These are phyloP conservation scores for Clathrus columnatus DNA, from an alignment of 768 basidiomycete species.

Conservation along the genomic window DNA sequence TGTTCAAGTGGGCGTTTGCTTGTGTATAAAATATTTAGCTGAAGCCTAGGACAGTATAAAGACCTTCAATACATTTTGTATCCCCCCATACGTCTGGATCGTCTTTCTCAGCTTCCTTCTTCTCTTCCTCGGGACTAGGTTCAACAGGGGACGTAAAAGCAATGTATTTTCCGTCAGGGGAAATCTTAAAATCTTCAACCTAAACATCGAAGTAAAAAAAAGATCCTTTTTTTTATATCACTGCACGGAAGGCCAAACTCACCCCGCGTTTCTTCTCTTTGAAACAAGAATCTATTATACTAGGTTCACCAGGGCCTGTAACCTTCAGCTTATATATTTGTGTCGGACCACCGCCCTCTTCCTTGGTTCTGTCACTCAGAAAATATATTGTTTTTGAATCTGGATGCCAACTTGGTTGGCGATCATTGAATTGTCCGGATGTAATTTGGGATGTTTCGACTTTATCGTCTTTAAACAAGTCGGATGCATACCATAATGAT, in stretches of 20 bases:
- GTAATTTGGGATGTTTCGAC: constrained; percentile 6
- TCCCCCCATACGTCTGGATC: constrained; percentile 12
- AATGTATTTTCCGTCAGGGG: constrained; percentile 13
- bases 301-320: constrained; percentile 5
- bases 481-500: constrained; percentile 7
- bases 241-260: not conserved
- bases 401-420: not conserved
- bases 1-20: not conserved
- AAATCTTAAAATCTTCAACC: constrained; percentile 5
- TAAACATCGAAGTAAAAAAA: not conserved
- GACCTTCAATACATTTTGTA: not conserved
- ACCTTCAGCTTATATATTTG: constrained; percentile 7
- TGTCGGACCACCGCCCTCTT: not conserved
- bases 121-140: constrained; percentile 10
- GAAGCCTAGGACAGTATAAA: not conserved
- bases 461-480: constrained; percentile 6
- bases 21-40: not conserved
- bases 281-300: not conserved
- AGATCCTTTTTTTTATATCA: not conserved
- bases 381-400: constrained; percentile 5
- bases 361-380: constrained; percentile 9
- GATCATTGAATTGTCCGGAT: constrained; percentile 9
- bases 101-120: constrained; percentile 11
- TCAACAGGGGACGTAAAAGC: constrained; percentile 9
- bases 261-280: constrained; percentile 3